Evolutionary conservation across 1,139 yeast genomes (phyloP).

Genomic region (Saccharomyces hybrid): DNA sequence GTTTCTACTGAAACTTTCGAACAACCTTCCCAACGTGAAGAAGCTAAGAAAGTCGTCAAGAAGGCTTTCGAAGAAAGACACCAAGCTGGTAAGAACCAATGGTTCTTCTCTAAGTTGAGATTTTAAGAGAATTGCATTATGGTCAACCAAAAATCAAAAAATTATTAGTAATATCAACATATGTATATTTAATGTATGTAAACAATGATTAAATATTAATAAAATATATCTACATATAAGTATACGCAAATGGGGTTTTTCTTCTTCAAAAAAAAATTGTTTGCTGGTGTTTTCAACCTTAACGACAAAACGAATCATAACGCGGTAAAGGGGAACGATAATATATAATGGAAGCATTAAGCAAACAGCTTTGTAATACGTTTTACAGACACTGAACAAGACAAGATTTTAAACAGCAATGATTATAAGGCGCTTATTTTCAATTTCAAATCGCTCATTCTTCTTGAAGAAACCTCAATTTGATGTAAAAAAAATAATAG

Average conservation of each 20-base stretch:
- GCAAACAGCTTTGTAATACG: not conserved
- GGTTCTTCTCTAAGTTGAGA: constrained; percentile 99
- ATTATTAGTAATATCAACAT: not conserved
- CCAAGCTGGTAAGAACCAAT: constrained; percentile 99
- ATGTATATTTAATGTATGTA: not conserved
- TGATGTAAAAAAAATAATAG: constrained; percentile 43
- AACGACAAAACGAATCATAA: not conserved
- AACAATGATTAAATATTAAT: not conserved
- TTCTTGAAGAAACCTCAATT: constrained; percentile 36
- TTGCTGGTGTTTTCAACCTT: not conserved
- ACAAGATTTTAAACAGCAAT: not conserved
- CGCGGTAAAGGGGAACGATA: not conserved
- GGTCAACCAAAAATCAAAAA: not conserved
- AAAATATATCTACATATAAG: not conserved
- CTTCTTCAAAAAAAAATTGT: not conserved
- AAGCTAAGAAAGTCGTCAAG: constrained; percentile 98
- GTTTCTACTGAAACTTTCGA: constrained; percentile 90
- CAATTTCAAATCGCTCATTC: not conserved
- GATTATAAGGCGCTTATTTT: not conserved
- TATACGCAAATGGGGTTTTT: not conserved
- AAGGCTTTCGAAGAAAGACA: constrained; percentile 99
- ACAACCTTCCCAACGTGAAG: constrained; percentile 98
- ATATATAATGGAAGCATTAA: no score
- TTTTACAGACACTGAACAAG: not conserved
- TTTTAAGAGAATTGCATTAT: constrained; percentile 47